Evolutionary conservation across 2,329 filamentous ascomycete species (phyloP).

Genomic region (Aspergillus sergii): DNA sequence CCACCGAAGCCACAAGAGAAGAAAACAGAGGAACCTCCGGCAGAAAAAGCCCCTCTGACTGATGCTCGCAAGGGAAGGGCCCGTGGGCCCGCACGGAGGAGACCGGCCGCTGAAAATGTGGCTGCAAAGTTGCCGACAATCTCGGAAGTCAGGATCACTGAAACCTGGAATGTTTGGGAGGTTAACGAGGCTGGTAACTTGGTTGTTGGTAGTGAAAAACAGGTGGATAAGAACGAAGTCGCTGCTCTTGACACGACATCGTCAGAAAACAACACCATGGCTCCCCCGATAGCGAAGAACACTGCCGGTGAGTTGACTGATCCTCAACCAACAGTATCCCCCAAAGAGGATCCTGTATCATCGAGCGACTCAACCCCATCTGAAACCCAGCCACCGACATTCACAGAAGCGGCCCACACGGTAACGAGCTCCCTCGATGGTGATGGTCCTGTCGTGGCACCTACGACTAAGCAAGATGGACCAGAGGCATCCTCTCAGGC

Average conservation of each 20-base stretch:
- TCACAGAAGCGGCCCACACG: constrained; percentile 7
- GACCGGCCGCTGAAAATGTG: constrained; percentile 63
- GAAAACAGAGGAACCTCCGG: constrained; percentile 61
- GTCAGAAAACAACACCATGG: constrained; percentile 23
- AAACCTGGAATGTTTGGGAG: constrained; percentile 46
- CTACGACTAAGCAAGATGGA: constrained; percentile 1
- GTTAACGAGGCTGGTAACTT: constrained; percentile 38
- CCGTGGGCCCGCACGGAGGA: constrained; percentile 79
- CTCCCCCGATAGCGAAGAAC: constrained; percentile 37
- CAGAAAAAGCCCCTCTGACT: constrained; percentile 75
- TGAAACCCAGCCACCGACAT: constrained; percentile 4
- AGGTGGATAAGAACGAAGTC: constrained; percentile 16
- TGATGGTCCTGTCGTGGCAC: background rate
- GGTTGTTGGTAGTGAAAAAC: constrained; percentile 29
- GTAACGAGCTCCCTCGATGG: constrained; percentile 8
- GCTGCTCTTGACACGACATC: constrained; percentile 16
- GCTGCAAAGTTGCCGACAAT: constrained; percentile 38
- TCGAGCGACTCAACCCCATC: constrained; percentile 3
- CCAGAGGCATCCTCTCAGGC: constrained; percentile 8
- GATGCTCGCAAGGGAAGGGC: constrained; percentile 92
- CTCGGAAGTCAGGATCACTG: constrained; percentile 43
- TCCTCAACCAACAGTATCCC: constrained; percentile 21
- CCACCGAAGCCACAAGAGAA: constrained; percentile 70
- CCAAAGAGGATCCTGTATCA: constrained; percentile 9
- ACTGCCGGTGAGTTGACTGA: constrained; percentile 38